These are phyloP conservation scores for Xylaria longipes DNA, from an alignment of 495 filamentous ascomycete genomes.

Conservation along the genomic window DNA sequence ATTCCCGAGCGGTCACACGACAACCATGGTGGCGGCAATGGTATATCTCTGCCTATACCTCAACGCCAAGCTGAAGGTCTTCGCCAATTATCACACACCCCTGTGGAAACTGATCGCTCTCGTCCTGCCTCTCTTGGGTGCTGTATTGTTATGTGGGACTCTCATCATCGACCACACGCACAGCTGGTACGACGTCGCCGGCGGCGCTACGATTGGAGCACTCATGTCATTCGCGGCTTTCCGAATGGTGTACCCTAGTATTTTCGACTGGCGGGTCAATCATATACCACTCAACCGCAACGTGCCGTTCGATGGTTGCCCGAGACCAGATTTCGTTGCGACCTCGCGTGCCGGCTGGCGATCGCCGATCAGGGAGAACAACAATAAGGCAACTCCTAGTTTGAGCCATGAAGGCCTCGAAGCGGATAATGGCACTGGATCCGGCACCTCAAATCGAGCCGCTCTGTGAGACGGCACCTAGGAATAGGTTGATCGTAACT, in stretches of 20 bases:
- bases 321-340: conserved; percentile 28
- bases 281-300: conserved; percentile 47
- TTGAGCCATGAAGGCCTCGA: neutral
- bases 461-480: neutral
- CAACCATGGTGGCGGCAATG: conserved; percentile 58
- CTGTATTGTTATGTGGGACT: conserved; percentile 54
- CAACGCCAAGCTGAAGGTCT: conserved; percentile 63
- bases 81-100: conserved; percentile 60
- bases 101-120: conserved; percentile 61
- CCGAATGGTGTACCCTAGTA: conserved; percentile 45
- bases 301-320: conserved; percentile 29
- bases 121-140: conserved; percentile 56
- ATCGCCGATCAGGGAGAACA: neutral
- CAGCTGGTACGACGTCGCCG: conserved; percentile 57
- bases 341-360: conserved; percentile 35
- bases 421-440: neutral
- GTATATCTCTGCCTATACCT: conserved; percentile 60
- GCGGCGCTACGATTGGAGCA: conserved; percentile 53
- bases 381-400: neutral
- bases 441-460: neutral
- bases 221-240: conserved; percentile 47
- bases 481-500: neutral
- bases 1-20: conserved; percentile 62
- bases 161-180: conserved; percentile 57
- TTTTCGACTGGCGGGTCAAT: conserved; percentile 53